A percentile compares a stretch with the other conserved stretches of the same genome.
Conservation (phyloP, 2,329 filamentous ascomycete species). For the Colletotrichum acutatum region DNA sequence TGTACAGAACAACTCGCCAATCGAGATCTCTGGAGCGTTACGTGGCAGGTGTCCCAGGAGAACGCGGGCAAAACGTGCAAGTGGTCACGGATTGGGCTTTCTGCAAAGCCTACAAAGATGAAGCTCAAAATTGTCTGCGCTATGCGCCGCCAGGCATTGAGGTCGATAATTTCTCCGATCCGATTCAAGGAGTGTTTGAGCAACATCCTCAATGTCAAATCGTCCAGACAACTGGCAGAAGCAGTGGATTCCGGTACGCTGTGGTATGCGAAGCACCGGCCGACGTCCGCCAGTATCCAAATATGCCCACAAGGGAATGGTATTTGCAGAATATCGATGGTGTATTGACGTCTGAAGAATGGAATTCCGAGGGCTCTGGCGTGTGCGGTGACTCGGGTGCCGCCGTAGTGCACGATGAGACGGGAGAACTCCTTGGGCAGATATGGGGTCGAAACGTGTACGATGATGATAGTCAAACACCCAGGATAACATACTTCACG, state of each 20-base stretch:
- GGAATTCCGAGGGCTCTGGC: background rate
- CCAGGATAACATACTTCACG: conserved; percentile 9
- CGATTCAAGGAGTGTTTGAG: background rate
- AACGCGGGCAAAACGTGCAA: background rate
- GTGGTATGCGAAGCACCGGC: conserved; percentile 14
- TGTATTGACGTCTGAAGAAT: background rate
- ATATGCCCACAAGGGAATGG: conserved; percentile 7
- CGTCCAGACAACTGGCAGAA: background rate
- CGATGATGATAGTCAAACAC: background rate
- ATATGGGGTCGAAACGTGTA: conserved; percentile 13
- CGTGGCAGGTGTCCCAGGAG: background rate
- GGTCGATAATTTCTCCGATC: background rate
- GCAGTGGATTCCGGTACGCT: background rate
- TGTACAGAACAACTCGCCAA: background rate
- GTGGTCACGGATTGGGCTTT: conserved; percentile 17
- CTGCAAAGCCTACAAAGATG: background rate
- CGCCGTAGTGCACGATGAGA: background rate
- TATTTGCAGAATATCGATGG: background rate
- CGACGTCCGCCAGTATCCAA: background rate
- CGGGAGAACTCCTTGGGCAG: background rate
- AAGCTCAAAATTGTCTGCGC: background rate
- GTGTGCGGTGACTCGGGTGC: conserved; percentile 14
- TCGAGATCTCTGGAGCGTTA: background rate
- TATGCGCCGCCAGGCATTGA: background rate
- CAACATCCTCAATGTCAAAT: background rate